These are phyloP conservation scores for Cyberlindnera euphorbiae DNA, from an alignment of 805 yeast genomes.

Conservation along the genomic window DNA sequence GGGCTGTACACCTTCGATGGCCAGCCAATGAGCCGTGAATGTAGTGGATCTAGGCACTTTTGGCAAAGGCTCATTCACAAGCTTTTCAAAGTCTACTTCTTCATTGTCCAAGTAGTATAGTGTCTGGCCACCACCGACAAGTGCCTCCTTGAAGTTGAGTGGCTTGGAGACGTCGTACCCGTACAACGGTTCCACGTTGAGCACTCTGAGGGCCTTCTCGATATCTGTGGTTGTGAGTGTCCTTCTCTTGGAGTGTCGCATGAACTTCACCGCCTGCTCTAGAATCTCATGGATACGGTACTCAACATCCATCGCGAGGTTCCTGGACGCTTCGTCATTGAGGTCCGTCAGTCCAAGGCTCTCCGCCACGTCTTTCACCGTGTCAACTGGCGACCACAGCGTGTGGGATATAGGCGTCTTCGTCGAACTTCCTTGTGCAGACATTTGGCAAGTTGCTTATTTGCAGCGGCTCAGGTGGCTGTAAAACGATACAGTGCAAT, in stretches of 20 bases:
- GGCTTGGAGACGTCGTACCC: conserved; percentile 75
- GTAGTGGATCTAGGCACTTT: conserved; percentile 90
- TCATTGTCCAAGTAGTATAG: conserved; percentile 88
- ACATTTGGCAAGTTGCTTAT: too few species aligned
- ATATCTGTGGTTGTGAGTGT: conserved; percentile 78
- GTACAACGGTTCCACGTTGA: conserved; percentile 91
- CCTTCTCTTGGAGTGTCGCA: conserved; percentile 88
- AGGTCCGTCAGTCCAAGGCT: conserved; percentile 71
- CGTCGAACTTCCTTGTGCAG: conserved; percentile 3
- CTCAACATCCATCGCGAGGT: conserved; percentile 98
- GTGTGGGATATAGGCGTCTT: conserved; percentile 72
- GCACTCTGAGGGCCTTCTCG: conserved; percentile 70
- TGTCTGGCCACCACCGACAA: conserved; percentile 89
- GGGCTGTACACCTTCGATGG: conserved; percentile 98
- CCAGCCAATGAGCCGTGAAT: conserved; percentile 95
- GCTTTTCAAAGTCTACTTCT: conserved; percentile 89
- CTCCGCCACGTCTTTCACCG: conserved; percentile 95
- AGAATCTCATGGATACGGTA: conserved; percentile 92
- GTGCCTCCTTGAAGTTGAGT: conserved; percentile 77
- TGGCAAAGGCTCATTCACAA: conserved; percentile 91
- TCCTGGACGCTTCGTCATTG: conserved; percentile 89
- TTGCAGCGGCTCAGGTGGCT: too few species aligned
- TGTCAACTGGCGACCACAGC: conserved; percentile 95
- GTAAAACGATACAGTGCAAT: too few species aligned
- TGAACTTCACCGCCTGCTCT: conserved; percentile 93